Evolutionary conservation across 2,329 filamentous ascomycete genomes (phyloP).

Genomic region (Ustilaginoidea virens): DNA sequence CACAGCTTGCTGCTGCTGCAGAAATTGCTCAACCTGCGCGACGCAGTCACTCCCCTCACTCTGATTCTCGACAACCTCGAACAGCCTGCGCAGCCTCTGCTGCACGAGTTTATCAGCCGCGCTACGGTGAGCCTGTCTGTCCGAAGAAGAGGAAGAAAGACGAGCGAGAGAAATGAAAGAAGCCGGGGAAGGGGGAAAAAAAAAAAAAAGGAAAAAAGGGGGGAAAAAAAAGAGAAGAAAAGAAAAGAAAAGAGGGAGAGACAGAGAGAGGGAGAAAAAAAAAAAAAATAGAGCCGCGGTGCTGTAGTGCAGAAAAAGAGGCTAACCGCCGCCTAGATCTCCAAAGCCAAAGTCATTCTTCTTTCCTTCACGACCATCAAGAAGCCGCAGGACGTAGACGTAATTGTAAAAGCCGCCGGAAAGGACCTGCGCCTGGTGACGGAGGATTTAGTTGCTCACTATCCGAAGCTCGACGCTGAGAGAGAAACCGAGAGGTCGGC

Average conservation of each 20-base stretch:
- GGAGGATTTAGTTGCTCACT: slow-evolving; percentile 42
- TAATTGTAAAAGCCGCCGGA: slow-evolving; percentile 49
- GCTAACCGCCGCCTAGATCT: too few species aligned
- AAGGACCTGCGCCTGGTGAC: slow-evolving; percentile 40
- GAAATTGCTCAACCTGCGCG: slow-evolving; percentile 63
- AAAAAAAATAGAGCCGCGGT: too few species aligned
- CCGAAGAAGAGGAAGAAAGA: not conserved
- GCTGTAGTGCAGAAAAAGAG: too few species aligned
- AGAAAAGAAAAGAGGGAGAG: too few species aligned
- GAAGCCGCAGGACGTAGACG: slow-evolving; percentile 47
- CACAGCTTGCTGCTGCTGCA: slow-evolving; percentile 76
- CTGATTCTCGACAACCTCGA: slow-evolving; percentile 74
- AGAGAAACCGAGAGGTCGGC: too few species aligned
- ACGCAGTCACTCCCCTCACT: slow-evolving; percentile 74
- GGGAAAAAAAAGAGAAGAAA: too few species aligned
- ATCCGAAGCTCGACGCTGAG: slow-evolving; percentile 22
- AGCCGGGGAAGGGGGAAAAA: too few species aligned
- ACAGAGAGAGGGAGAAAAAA: too few species aligned
- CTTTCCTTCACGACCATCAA: slow-evolving; percentile 63
- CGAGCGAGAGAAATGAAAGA: not conserved
- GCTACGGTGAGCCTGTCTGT: slow-evolving; percentile 42
- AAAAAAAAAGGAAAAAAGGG: too few species aligned
- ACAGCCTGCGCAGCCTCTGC: slow-evolving; percentile 55
- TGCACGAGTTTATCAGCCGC: slow-evolving; percentile 59
- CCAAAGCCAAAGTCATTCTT: slow-evolving; percentile 56